Evolutionary conservation across 164 flowering plant genomes (phyloP).

Genomic region (Euptelea pleiosperma): DNA sequence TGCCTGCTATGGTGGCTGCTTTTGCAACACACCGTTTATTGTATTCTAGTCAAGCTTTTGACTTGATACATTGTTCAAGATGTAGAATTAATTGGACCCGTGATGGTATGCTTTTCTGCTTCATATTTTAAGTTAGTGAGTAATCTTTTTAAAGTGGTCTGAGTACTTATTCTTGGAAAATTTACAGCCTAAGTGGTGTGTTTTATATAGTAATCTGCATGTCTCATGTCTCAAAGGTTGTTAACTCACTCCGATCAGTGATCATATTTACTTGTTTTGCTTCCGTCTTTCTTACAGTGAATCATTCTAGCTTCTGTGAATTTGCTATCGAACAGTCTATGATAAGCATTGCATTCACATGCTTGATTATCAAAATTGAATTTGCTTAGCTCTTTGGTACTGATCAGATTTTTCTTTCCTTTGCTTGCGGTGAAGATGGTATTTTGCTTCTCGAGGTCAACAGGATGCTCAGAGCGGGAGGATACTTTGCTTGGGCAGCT

Average conservation of each 20-base stretch:
- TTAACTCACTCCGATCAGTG: too few relatives aligned
- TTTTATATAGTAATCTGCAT: too few relatives aligned
- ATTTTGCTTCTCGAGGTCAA: slow-evolving; percentile 74
- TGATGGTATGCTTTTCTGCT: slow-evolving; percentile 43
- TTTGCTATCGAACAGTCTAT: slow-evolving; percentile 5
- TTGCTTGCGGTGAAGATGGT: slow-evolving; percentile 53
- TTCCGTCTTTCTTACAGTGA: too few relatives aligned
- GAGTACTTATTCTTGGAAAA: too few relatives aligned
- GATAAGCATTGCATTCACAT: neutral
- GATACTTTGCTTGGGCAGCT: slow-evolving; percentile 88
- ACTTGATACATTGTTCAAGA: slow-evolving; percentile 76
- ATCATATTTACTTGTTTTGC: too few relatives aligned
- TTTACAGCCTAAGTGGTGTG: too few relatives aligned
- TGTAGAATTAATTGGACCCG: slow-evolving; percentile 80
- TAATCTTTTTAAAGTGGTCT: neutral
- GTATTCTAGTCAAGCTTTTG: slow-evolving; percentile 83
- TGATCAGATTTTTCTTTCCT: slow-evolving; percentile 12
- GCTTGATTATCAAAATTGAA: neutral
- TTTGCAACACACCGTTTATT: slow-evolving; percentile 59
- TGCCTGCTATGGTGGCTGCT: slow-evolving; percentile 76
- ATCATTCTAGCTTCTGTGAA: too few relatives aligned
- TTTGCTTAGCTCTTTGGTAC: slow-evolving; percentile 8
- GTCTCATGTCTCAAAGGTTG: too few relatives aligned
- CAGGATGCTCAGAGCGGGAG: slow-evolving; percentile 76
- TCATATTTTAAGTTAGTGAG: neutral